These are phyloP conservation scores for Penicillium brevicompactum DNA, from an alignment of 2,329 filamentous ascomycete species.

Conservation along the genomic window DNA sequence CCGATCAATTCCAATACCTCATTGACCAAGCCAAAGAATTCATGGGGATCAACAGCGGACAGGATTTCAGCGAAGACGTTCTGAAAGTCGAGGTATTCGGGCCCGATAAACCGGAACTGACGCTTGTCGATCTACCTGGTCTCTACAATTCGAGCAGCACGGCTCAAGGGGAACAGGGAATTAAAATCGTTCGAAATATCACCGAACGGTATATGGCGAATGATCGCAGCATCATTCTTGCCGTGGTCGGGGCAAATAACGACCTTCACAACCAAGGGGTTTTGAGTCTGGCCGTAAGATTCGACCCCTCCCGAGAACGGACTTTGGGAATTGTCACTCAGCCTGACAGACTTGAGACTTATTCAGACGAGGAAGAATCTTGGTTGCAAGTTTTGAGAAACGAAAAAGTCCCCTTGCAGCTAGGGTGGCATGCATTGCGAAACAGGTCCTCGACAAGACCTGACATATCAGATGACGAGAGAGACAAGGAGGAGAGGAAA, in stretches of 20 bases:
- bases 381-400: conserved; percentile 47
- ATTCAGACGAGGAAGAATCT: conserved; percentile 39
- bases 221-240: conserved; percentile 49
- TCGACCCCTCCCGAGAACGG: conserved; percentile 33
- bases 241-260: conserved; percentile 49
- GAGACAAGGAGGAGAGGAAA: conserved; percentile 32
- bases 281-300: conserved; percentile 37
- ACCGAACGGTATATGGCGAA: conserved; percentile 45
- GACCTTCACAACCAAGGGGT: conserved; percentile 48
- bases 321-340: conserved; percentile 54
- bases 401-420: conserved; percentile 45
- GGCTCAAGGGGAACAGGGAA: conserved; percentile 57
- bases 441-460: conserved; percentile 47
- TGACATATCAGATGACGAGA: conserved; percentile 18
- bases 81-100: conserved; percentile 63
- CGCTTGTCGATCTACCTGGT: conserved; percentile 64
- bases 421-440: conserved; percentile 54
- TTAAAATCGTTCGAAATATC: conserved; percentile 56
- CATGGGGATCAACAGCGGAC: conserved; percentile 26
- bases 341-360: conserved; percentile 41
- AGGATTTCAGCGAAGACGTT: conserved; percentile 52
- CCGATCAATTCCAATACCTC: conserved; percentile 10
- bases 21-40: conserved; percentile 28
- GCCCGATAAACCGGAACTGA: conserved; percentile 61
- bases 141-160: conserved; percentile 59